Base-by-base conservation (phyloP, 2,329 filamentous ascomycete genomes). In the Alternaria longipes region DNA sequence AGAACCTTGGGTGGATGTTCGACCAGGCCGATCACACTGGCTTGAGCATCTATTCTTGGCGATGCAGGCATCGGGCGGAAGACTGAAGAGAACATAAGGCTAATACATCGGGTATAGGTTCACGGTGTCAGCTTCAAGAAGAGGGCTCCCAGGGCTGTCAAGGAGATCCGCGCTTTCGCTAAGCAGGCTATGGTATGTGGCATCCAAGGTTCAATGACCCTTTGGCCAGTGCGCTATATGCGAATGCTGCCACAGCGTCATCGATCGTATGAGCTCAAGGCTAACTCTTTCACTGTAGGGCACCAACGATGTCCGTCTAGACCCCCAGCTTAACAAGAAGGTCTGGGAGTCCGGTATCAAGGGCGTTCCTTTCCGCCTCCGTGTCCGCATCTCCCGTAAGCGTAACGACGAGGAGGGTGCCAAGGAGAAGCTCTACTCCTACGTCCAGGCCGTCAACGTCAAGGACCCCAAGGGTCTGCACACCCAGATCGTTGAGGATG, bases 291-390 rank as follows among this genome's bases (percentile, higher is more conserved):
- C 54, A 62, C 76, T 20, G 14, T 34, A 99, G 95, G 94, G 94
- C 82, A 99, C 95, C 85, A 85, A 88, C 80, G 95, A 99, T 82
- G 95, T 99, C 85, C 95, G 95, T 79, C 86, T 99, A 81, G 95
- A 99, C 89, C 95, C 95, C 80, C 91, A 95, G 86, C 87, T 99
- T 81, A 99, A 99, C 91, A 99, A 99, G 92, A 98, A 99, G 90
- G 94, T 99, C 83, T 99, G 95, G 95, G 95, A 99, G 86, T 87
- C 91, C 81, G 95, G 95, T 84, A 90, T 99, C 88, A 99, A 98
- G 92, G 96, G 95, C 80, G 94, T 97, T 74, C 93, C 94, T 75
- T 98, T 91, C 91, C 91, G 96, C 84, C 88, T 99, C 78, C 94
- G 95, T 80, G 90, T 99, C 81, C 93, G 96, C 86, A 97, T 99